A percentile compares a stretch with the other conserved stretches of the same genome.
These are phyloP conservation scores for Aspergillus candidus DNA, from an alignment of 2,329 filamentous ascomycete species.

Conservation along the genomic window DNA sequence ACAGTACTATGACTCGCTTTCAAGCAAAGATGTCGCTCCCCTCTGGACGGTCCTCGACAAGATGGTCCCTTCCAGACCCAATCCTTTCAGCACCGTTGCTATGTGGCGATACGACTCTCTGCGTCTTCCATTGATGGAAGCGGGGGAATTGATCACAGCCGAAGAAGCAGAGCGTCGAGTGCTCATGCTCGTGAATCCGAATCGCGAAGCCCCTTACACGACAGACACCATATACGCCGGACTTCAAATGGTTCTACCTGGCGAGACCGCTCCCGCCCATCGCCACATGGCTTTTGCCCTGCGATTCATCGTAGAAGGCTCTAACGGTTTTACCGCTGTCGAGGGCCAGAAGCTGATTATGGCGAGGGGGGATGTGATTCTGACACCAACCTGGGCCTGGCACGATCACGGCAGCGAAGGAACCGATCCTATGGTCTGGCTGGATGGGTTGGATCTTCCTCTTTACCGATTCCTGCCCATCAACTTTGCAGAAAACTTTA, in stretches of 20 bases:
- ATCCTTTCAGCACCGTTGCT: no score
- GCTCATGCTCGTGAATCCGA: neutral
- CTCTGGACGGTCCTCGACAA: no score
- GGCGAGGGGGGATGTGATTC: neutral
- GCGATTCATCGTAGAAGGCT: slow-evolving; percentile 3
- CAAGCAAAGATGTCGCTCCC: no score
- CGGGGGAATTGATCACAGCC: no score
- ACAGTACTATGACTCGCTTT: no score
- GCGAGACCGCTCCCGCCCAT: neutral
- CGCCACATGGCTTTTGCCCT: slow-evolving; percentile 1
- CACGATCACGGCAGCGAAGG: slow-evolving; percentile 3
- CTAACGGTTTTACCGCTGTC: neutral
- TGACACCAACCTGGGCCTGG: slow-evolving; percentile 2
- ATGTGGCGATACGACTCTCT: no score
- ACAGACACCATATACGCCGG: no score
- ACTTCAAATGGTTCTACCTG: slow-evolving; percentile 1
- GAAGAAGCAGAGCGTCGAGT: neutral
- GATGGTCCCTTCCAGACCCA: no score
- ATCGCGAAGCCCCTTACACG: neutral
- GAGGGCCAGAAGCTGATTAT: neutral
- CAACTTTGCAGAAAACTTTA: neutral
- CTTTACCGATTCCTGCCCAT: neutral
- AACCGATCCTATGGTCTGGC: neutral
- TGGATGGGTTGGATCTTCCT: slow-evolving; percentile 1
- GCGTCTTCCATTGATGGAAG: no score